phyloP scores from a whole-genome alignment of 441 rosid genomes.

The Populus tomentosa region DNA sequence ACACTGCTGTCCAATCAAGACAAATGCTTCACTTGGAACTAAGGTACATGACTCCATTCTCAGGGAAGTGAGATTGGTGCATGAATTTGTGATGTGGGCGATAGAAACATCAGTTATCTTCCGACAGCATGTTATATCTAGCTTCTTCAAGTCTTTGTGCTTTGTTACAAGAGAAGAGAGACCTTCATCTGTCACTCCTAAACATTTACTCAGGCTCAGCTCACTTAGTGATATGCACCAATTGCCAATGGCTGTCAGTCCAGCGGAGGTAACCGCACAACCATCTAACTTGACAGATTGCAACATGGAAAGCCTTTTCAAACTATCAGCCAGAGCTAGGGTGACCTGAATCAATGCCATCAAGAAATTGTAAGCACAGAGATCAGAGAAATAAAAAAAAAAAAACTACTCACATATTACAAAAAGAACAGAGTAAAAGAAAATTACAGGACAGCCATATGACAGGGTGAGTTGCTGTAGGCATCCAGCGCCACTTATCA shows the following conservation, averaged over 20 bases:
- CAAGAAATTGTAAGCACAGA: conserved; percentile 2
- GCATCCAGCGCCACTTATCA: conserved; percentile 45
- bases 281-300: conserved; percentile 80
- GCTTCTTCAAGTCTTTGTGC: conserved; percentile 62
- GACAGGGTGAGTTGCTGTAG: conserved; percentile 66
- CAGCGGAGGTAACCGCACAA: conserved; percentile 55
- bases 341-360: conserved; percentile 52
- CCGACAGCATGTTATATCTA: conserved; percentile 91
- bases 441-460: conserved; percentile 64
- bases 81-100: conserved; percentile 53
- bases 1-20: conserved; percentile 70
- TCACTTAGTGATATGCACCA: conserved; percentile 51
- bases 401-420: not conserved
- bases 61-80: conserved; percentile 57
- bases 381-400: not conserved
- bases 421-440: not conserved
- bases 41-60: conserved; percentile 86
- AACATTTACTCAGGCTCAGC: conserved; percentile 81
- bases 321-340: conserved; percentile 50
- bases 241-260: conserved; percentile 64
- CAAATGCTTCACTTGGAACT: conserved; percentile 73
- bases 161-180: conserved; percentile 56
- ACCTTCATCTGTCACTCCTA: conserved; percentile 77
- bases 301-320: conserved; percentile 56
- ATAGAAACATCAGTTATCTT: conserved; percentile 67